Base-by-base conservation (phyloP, 2,329 filamentous ascomycete species). In the Microcyclospora pomicola region DNA sequence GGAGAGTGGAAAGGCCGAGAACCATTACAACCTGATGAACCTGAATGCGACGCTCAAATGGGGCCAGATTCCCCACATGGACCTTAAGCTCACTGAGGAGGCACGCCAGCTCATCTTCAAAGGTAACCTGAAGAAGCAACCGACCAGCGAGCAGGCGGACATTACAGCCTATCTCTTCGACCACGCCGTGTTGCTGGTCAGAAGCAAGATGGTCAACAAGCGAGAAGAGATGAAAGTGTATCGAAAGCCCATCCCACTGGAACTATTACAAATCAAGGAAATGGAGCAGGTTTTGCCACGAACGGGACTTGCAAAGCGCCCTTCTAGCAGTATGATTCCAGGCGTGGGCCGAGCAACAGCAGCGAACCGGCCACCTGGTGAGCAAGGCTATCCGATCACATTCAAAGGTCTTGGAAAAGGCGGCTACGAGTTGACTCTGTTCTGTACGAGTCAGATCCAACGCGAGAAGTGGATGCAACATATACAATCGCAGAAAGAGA, bases 401-500 rank as follows among this genome's bases (percentile, higher is more conserved):
- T 98, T 98, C 69, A 80, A 83, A 49, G 86, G 95, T 68, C 72
- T 98, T 42, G 91, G 91, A 35, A 95, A 93, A 62, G 87, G 86
- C 38, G 91, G 88, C 27, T 98, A 95, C 56, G 88, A 95, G 58
- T 67, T 86, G 52, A 91, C 87, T 3, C 70, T 98, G 4, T 96
- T 81, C 60, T 88, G 86, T 34, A 77, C 80, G 9, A 92, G 84
- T 42, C 80, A 84, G 49, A 81, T 84, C 7, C 83, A 85, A 16
- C 75, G 91, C 41, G 84, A 88, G 59, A 98, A 96, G 62, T 98
- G 91, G 80, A 85, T 98, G 57, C 87, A 98, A 63, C 80, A 84
- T 54, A 95, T 98, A 51, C 85, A 94, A 53, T 73, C 77, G 35
- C 86, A 94, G 48, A 92, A 98, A 60, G 77, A 83, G 51, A 82